Evolutionary conservation across 768 basidiomycete species (phyloP).

Genomic region (Crepidotus variabilis): DNA sequence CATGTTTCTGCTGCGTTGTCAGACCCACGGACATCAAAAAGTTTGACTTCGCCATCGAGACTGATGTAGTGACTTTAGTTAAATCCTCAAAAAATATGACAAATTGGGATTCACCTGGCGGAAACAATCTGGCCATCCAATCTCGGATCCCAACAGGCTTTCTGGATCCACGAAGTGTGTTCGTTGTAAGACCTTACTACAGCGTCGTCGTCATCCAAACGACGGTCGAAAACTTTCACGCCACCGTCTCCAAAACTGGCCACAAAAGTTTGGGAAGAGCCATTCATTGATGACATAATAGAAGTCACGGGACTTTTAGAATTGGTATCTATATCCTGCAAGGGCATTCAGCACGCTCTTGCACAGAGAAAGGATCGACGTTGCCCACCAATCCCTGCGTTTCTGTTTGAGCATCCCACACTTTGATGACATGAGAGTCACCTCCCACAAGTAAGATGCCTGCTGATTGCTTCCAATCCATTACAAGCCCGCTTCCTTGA

Average conservation of each 20-base stretch:
- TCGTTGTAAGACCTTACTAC: slow-evolving; percentile 74
- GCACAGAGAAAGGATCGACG: not conserved
- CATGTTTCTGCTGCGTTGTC: slow-evolving; percentile 59
- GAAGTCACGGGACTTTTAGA: slow-evolving; percentile 88
- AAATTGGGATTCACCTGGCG: slow-evolving; percentile 60
- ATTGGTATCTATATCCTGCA: slow-evolving; percentile 84
- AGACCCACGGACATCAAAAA: slow-evolving; percentile 82
- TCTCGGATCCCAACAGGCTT: slow-evolving; percentile 79
- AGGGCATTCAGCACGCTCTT: not conserved
- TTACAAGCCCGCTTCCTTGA: slow-evolving; percentile 81
- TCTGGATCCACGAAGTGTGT: slow-evolving; percentile 88
- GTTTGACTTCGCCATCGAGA: slow-evolving; percentile 81
- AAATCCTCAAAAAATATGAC: not conserved
- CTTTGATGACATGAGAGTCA: slow-evolving; percentile 81
- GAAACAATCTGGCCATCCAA: slow-evolving; percentile 71
- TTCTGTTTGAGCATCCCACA: slow-evolving; percentile 96
- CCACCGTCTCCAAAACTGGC: slow-evolving; percentile 92
- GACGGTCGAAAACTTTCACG: slow-evolving; percentile 87
- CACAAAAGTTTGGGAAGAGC: slow-evolving; percentile 74
- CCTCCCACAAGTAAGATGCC: slow-evolving; percentile 89
- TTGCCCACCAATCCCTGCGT: slow-evolving; percentile 61
- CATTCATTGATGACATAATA: slow-evolving; percentile 66
- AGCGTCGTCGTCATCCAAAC: slow-evolving; percentile 79
- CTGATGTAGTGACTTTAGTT: slow-evolving; percentile 34
- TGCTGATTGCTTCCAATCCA: slow-evolving; percentile 90